These are phyloP conservation scores for Skeletonema costatum DNA, from an alignment of 108 stramenopile genomes.

Conservation along the genomic window DNA sequence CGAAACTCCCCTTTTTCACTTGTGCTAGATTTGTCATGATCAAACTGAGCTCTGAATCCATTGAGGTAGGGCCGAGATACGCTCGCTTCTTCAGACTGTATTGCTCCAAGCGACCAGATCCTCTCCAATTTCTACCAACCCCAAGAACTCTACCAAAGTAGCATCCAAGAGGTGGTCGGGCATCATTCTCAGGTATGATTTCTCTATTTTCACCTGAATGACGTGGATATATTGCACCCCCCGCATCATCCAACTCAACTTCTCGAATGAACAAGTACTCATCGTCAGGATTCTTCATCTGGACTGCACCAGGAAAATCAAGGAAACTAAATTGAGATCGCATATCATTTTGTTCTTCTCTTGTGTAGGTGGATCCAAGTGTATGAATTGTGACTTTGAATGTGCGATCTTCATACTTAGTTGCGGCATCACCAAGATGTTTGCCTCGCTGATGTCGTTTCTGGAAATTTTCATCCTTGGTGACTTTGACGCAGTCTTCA, in stretches of 20 bases:
- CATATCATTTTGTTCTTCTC: conserved; percentile 81
- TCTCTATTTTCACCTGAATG: conserved; percentile 41
- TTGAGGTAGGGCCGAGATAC: conserved; percentile 97
- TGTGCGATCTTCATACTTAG: conserved; percentile 26
- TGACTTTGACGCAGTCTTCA: conserved; percentile 53
- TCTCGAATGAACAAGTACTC: conserved; percentile 78
- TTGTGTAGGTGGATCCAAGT: conserved; percentile 64
- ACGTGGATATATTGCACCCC: conserved; percentile 65
- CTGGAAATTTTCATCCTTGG: conserved; percentile 4
- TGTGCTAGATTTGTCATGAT: conserved; percentile 94
- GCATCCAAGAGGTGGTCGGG: conserved; percentile 66
- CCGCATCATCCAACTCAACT: conserved; percentile 65
- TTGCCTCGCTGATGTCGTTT: conserved; percentile 27
- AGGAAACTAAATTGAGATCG: conserved; percentile 56
- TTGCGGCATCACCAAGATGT: conserved; percentile 21
- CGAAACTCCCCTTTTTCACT: conserved; percentile 61
- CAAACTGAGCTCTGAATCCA: conserved; percentile 94
- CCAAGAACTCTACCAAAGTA: conserved; percentile 84
- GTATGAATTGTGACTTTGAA: conserved; percentile 88
- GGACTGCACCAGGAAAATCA: conserved; percentile 63
- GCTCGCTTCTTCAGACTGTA: conserved; percentile 90
- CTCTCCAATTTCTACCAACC: conserved; percentile 58
- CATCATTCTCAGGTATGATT: conserved; percentile 63
- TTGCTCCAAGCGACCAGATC: conserved; percentile 62
- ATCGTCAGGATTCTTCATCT: conserved; percentile 74